Base-by-base conservation (phyloP, 371 early-diverging fungal genomes). In the Mortierella sp. region DNA sequence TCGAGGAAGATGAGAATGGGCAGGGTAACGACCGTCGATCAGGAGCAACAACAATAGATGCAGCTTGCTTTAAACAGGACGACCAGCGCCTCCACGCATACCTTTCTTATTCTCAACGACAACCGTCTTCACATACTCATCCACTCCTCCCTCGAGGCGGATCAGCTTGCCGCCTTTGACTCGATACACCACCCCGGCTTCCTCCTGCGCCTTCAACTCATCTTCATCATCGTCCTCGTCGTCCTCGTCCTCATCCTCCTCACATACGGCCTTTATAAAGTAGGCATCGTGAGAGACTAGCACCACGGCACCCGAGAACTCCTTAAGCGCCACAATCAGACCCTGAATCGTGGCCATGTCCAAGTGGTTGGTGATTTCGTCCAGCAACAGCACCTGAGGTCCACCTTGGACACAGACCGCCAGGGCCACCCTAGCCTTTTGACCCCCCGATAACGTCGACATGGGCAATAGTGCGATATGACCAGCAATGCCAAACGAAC, bases 281-380 rank as follows among this genome's bases (percentile, higher is more conserved):
- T 87, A 90, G 17, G 89, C 72, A 64, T 93, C 93, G 83, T 93
- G 93, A 56, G 89, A 87, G 17, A 93, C 90, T 19, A 88, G 55
- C 8, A 93, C 80, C 21, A 92, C 80, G 7, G 85, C 89, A 2
- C 93, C 88, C 3, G 84, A 57, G 64, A 80, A 93, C 9, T 78
- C 84, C 27, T 82, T 78, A 24, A 93, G 65, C 1, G 87, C 88
- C 11, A 87, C 86, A 6, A 86, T 82, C 15, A 93, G 56, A 7
- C 84, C 84, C 37, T 91, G 89, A 11, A 92, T 87, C 8, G 89
- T 88, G 19, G 87, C 88, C 86, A 93, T 89, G 82, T 93, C 92
- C 66, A 89, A 76, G 61, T 92, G 93, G 70, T 94, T 96, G 23
- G 93, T 93, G 46, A 92, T 91, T 82, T 95, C 95, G 78, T 95